phyloP scores from a whole-genome alignment of 208 protist genomes.

The Naegleria lovaniensis region DNA sequence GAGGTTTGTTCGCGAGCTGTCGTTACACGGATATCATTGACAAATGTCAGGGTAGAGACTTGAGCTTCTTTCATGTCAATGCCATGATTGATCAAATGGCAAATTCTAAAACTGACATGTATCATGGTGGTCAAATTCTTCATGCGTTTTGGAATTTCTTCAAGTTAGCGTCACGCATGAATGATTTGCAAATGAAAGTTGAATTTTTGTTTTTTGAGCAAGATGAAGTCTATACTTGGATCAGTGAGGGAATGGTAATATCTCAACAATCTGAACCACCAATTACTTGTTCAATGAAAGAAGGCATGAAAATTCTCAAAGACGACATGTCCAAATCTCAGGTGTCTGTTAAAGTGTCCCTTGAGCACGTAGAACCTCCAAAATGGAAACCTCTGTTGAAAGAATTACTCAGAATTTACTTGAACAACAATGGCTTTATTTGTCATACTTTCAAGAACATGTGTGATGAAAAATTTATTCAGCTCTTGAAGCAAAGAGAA shows the following conservation, averaged over 20 bases:
- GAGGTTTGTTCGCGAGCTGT: too few relatives aligned
- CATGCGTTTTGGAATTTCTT: not conserved
- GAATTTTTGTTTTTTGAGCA: not conserved
- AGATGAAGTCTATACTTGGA: not conserved
- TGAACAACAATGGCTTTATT: not conserved
- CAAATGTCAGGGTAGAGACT: not conserved
- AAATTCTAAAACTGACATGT: not conserved
- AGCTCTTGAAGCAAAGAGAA: not conserved
- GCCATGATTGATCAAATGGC: not conserved
- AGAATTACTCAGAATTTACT: not conserved
- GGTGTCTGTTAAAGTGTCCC: not conserved
- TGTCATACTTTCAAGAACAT: not conserved
- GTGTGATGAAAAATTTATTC: not conserved
- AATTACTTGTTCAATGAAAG: not conserved
- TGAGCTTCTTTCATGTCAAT: not conserved
- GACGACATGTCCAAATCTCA: too few relatives aligned
- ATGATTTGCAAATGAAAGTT: not conserved
- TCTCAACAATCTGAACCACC: not conserved
- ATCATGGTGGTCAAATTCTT: not conserved
- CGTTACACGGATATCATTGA: not conserved
- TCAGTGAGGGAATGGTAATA: not conserved
- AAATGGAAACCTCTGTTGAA: not conserved
- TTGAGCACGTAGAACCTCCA: not conserved
- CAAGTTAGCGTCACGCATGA: not conserved
- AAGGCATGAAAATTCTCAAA: not conserved